Base-by-base conservation (phyloP, 202 grass and related monocot genomes). In the Tripidium arundinaceum region DNA sequence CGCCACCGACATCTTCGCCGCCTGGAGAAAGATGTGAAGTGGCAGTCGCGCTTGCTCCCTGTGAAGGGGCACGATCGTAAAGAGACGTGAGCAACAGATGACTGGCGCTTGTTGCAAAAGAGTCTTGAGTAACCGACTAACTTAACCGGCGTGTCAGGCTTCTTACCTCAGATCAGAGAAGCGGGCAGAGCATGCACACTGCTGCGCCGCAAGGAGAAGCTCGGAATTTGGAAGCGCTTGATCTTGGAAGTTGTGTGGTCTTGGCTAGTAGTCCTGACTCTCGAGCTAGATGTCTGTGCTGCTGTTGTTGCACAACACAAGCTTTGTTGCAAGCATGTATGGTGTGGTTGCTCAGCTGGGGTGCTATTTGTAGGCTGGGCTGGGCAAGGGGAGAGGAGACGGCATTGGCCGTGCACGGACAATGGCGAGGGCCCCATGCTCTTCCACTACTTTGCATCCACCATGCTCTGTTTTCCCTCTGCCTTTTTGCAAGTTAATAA, bases 1-100 rank as follows among this genome's bases (percentile, higher is more conserved):
- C 33, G 83, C 87, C 62, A 83, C 87, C 75, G 87, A 90, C 87
- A 90, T 90, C 83, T 58, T 86, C 54, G 54, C 55, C n/a, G n/a
- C n/a, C n/a, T n/a, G n/a, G n/a, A n/a, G n/a, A n/a, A 79, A 75
- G 52, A 68, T 33, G 68, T 66, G 78, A 65, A 77, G 77, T 71
- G 78, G 81, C 54, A 55, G 62, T 68, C n/a, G n/a, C 58, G 11
- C 34, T 59, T 85, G 87, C 79, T 85, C 73, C 83, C 78, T 89
- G 78, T 13, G 74, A 73, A 82, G 87, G 42, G 22, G 54, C 78
- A 81, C 21, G 25, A 54, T 47, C 52, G 36, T 29, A 22, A 21
- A 54, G 33, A n/a, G 34, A 47, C 46, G 71, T 75, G 50, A 69
- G 52, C 29, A 75, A 45, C 45, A 45, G 46, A n/a, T 26, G 41